These are phyloP conservation scores for Vaccinium vitisidaea DNA, from an alignment of 148 eudicot genomes.

Conservation along the genomic window DNA sequence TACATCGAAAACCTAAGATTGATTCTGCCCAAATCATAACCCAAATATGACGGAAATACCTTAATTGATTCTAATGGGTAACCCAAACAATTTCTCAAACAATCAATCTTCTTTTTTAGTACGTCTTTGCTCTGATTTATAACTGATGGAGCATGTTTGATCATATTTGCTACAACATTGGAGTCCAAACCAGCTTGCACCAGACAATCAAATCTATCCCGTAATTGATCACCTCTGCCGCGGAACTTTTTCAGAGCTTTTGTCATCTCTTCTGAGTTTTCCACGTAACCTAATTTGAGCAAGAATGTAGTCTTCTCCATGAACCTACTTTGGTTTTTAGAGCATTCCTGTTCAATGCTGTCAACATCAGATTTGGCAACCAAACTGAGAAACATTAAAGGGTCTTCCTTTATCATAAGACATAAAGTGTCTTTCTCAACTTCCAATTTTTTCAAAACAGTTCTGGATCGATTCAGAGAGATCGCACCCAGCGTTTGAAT, in stretches of 20 bases:
- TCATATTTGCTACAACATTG: conserved; percentile 44
- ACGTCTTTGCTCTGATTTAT: conserved; percentile 53
- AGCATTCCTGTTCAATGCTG: background rate
- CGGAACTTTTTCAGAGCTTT: conserved; percentile 54
- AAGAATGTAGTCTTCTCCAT: conserved; percentile 40
- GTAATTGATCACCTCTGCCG: conserved; percentile 65
- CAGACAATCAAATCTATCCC: conserved; percentile 62
- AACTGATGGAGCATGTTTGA: conserved; percentile 46
- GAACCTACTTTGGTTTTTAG: conserved; percentile 22
- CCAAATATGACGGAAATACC: conserved; percentile 51
- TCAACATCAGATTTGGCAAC: conserved; percentile 31
- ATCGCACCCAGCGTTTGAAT: conserved; percentile 31
- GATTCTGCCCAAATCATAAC: conserved; percentile 54
- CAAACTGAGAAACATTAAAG: conserved; percentile 34
- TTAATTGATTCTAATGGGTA: conserved; percentile 47
- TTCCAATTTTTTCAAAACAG: conserved; percentile 35
- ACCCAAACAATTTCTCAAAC: conserved; percentile 36
- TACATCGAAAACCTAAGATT: conserved; percentile 48
- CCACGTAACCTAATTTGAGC: conserved; percentile 43
- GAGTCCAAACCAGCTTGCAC: conserved; percentile 55
- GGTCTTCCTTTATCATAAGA: conserved; percentile 37
- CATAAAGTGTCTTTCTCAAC: conserved; percentile 31
- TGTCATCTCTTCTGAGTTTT: conserved; percentile 56
- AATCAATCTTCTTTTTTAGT: conserved; percentile 44
- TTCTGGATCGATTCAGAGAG: conserved; percentile 40